Percentiles rank a stretch among this genome's conserved stretches.
phyloP scores from a whole-genome alignment of 2,329 filamentous ascomycete genomes.

The Byssothecium circinans region DNA sequence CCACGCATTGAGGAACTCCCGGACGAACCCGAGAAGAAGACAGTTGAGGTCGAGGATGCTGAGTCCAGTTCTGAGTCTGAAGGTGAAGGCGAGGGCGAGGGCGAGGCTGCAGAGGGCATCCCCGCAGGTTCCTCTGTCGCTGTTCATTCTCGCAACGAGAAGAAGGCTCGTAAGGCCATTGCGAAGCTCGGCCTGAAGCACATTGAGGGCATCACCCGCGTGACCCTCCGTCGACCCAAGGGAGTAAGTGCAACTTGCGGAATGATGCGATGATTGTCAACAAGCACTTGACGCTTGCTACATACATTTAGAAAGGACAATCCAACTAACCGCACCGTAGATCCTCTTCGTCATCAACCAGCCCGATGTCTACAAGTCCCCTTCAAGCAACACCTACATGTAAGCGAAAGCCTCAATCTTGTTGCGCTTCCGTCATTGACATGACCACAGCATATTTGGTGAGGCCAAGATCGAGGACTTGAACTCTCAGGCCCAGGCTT shows the following conservation, averaged over 20 bases:
- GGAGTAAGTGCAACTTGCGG: slow-evolving; percentile 71
- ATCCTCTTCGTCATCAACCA: slow-evolving; percentile 99
- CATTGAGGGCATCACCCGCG: slow-evolving; percentile 94
- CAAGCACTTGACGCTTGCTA: slow-evolving; percentile 4
- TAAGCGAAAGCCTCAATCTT: slow-evolving; percentile 56
- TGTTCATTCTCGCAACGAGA: slow-evolving; percentile 99
- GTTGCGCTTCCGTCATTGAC: slow-evolving; percentile 9
- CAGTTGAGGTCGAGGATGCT: slow-evolving; percentile 73
- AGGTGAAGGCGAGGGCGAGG: slow-evolving; percentile 69
- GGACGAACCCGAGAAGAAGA: slow-evolving; percentile 80
- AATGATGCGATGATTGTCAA: slow-evolving; percentile 19
- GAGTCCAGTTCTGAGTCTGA: slow-evolving; percentile 74
- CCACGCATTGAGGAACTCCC: slow-evolving; percentile 96
- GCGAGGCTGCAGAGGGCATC: slow-evolving; percentile 63
- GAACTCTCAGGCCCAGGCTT: slow-evolving; percentile 96
- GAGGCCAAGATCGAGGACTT: slow-evolving; percentile 99
- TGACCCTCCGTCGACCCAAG: slow-evolving; percentile 97
- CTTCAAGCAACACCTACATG: slow-evolving; percentile 99
- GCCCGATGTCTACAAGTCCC: slow-evolving; percentile 99
- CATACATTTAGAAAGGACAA: neutral
- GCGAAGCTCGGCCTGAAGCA: slow-evolving; percentile 97
- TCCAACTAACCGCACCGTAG: slow-evolving; percentile 51
- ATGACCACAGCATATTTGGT: slow-evolving; percentile 79
- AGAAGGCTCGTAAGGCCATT: slow-evolving; percentile 99
- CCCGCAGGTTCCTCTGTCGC: slow-evolving; percentile 86